Evolutionary conservation across 305 asterid species (phyloP), one percentile per base, ranked within the genome.

Genomic region (Caryopteris hybrid): DNA sequence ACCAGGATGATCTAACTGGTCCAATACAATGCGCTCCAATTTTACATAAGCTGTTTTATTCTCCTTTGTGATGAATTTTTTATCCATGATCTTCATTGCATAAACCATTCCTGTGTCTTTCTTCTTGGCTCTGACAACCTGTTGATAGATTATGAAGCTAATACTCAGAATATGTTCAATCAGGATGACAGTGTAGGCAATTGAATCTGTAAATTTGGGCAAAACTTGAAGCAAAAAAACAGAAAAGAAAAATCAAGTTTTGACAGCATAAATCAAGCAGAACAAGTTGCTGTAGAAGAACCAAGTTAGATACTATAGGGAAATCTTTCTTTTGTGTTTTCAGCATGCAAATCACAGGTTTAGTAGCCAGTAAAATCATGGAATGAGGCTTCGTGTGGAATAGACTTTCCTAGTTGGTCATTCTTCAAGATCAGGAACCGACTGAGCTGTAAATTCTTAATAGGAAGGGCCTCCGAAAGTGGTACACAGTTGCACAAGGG

Each of bases 51-150:
- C 96, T 12, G 96, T 95, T 85, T 95, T 95, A 67, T 92, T 95
- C 81, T 92, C 99, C 84, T 95, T 95, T 4, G 97, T 92, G 73
- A 95, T 95, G 88, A 95, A 95, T 66, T 89, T 92, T 75, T 95
- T 95, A 78, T 95, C 98, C 99, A 95, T 95, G 79, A 95, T 89
- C 83, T 95, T 95, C 96, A 95, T 84, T 43, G 99, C 99, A 81
- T 92, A 95, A 58, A 92, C 79, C 63, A 62, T 76, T 54, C 94
- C 88, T 0, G 97, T 88, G 80, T 95, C 98, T 82, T 89, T 95
- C 91, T 95, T 95, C 83, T 79, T 92, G 10, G 99, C 99, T 80
- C 97, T 81, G 36, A 95, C 99, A 77, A 95, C 99, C 99, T 95
- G 86, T 48, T 61, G 39, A 56, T 41, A 48, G 4, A 23, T 12